Evolutionary conservation across 1,284 basidiomycete genomes (phyloP).

Genomic region (Ustilago tritici): DNA sequence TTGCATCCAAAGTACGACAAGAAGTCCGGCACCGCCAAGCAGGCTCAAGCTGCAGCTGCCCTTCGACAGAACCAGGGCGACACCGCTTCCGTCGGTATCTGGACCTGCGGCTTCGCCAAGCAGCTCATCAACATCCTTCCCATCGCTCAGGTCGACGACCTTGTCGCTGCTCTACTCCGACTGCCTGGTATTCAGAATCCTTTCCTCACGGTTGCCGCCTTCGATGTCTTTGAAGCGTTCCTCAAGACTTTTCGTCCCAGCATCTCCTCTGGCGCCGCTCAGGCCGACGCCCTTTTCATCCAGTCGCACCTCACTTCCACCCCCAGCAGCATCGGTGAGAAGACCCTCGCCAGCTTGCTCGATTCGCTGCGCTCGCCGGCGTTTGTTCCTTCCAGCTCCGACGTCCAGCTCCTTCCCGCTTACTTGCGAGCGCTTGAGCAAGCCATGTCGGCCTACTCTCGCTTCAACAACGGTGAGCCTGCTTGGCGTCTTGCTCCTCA

Average conservation of each 20-base stretch:
- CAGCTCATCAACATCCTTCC: slow-evolving; percentile 56
- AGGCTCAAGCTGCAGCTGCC: slow-evolving; percentile 59
- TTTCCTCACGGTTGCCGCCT: slow-evolving; percentile 64
- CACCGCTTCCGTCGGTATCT: slow-evolving; percentile 63
- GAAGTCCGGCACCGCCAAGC: slow-evolving; percentile 61
- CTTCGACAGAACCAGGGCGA: slow-evolving; percentile 60
- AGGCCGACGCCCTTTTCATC: slow-evolving; percentile 34
- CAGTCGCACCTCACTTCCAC: slow-evolving; percentile 34
- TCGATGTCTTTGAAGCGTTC: slow-evolving; percentile 67
- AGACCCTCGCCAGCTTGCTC: slow-evolving; percentile 41
- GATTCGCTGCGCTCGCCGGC: slow-evolving; percentile 56
- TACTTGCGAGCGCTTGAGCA: slow-evolving; percentile 65
- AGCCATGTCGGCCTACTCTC: slow-evolving; percentile 64
- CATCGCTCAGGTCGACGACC: slow-evolving; percentile 45
- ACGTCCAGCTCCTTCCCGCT: slow-evolving; percentile 65
- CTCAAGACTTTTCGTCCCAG: slow-evolving; percentile 57
- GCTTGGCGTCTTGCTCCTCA: slow-evolving; percentile 57
- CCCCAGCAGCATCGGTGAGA: slow-evolving; percentile 37
- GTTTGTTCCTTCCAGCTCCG: slow-evolving; percentile 54
- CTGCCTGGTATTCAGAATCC: slow-evolving; percentile 65
- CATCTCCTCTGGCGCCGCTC: slow-evolving; percentile 31
- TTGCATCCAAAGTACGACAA: slow-evolving; percentile 63
- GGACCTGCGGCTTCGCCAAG: slow-evolving; percentile 65
- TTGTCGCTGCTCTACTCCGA: slow-evolving; percentile 55
- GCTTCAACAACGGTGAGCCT: slow-evolving; percentile 44